Evolutionary conservation across 352 stramenopile species (phyloP), one percentile per base, ranked within the genome.

Genomic region (Peronospora farinosa): DNA sequence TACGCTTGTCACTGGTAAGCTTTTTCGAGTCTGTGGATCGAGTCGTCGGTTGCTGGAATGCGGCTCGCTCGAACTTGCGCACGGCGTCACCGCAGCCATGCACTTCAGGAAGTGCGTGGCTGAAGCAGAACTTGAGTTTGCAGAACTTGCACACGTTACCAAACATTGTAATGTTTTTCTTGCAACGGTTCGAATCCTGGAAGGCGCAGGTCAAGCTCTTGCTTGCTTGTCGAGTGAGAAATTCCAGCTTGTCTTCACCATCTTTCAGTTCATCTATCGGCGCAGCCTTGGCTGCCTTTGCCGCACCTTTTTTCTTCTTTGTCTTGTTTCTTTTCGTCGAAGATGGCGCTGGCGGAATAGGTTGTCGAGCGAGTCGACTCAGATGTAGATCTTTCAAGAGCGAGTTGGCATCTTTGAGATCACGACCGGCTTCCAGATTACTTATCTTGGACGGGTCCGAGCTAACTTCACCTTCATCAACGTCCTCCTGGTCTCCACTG

Each of bases 121-220:
- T 61, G 45, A 81, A 90, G 65, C 84, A 95, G 43, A 90, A 92
- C 54, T 87, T 87, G 45, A 92, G 69, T 19, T 90, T 88, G 72
- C 84, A 95, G 46, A 83, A 90, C 36, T 70, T 72, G 51, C 82
- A 95, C 27, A 89, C 61, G n/a, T 61, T 77, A 13, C 82, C 78
- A 35, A 87, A 54, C 61, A 81, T 72, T 3, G 51, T 54, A 2
- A 64, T 73, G 45, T 60, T 86, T 61, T 87, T 86, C 38, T 75
- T 77, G 45, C 81, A 92, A 30, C 63, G 60, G 15, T 44, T 51
- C 6, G 55, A 58, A 11, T 40, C 51, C 45, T 85, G 65, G 42
- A 79, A 86, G 8, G 69, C 67, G 49, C 83, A 91, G 11, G 43
- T 74, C 2, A 51, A 66, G 49, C 62, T 86, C 28, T 66, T 68